Conservation (phyloP, 148 eudicot genomes). For the Nepenthes gracilis region DNA sequence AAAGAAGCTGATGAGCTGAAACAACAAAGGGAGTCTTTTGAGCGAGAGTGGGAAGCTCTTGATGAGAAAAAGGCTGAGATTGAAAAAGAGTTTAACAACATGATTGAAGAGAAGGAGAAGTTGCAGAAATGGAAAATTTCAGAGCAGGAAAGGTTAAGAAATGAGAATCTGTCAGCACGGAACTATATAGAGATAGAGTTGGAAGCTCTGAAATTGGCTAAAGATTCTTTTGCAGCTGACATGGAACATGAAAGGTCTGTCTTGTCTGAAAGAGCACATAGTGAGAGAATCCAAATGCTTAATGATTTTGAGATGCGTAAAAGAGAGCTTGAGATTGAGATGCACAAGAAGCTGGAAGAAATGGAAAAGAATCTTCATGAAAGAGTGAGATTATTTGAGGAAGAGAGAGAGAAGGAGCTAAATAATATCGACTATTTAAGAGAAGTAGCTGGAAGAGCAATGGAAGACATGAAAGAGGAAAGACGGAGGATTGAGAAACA, state of each 20-base stretch:
- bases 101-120: slow-evolving; percentile 42
- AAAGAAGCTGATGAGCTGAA: slow-evolving; percentile 74
- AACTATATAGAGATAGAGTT: slow-evolving; percentile 57
- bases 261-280: slow-evolving; percentile 48
- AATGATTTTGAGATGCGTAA: slow-evolving; percentile 63
- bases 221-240: slow-evolving; percentile 63
- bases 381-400: slow-evolving; percentile 48
- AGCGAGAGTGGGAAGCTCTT: slow-evolving; percentile 93
- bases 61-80: slow-evolving; percentile 63
- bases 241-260: slow-evolving; percentile 72
- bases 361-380: slow-evolving; percentile 44
- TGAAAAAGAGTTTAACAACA: slow-evolving; percentile 44
- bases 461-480: slow-evolving; percentile 71
- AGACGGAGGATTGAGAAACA: slow-evolving; percentile 47
- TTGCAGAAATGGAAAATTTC: slow-evolving; percentile 47
- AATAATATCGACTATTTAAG: slow-evolving; percentile 40
- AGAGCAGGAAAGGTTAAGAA: slow-evolving; percentile 69
- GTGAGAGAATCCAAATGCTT: slow-evolving; percentile 49
- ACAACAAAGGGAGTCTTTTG: slow-evolving; percentile 69
- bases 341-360: slow-evolving; percentile 51
- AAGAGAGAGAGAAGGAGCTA: slow-evolving; percentile 66
- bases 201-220: slow-evolving; percentile 66
- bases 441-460: slow-evolving; percentile 58
- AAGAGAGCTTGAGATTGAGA: slow-evolving; percentile 62
- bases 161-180: slow-evolving; percentile 45